These are phyloP conservation scores for Phytophthora sp. DNA, from an alignment of 352 stramenopile species.

Conservation along the genomic window DNA sequence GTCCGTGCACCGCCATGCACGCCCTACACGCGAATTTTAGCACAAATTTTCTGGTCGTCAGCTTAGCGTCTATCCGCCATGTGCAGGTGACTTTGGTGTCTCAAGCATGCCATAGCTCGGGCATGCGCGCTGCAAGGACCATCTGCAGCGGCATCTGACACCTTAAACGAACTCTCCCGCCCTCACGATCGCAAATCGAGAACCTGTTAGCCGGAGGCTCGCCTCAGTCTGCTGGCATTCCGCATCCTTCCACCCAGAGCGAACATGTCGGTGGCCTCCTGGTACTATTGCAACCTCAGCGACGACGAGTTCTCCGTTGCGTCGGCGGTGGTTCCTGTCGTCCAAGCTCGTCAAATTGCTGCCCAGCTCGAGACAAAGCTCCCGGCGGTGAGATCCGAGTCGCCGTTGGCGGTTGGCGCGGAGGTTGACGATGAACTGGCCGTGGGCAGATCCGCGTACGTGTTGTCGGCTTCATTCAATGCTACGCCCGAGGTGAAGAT, in stretches of 20 bases:
- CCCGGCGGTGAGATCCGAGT: not conserved
- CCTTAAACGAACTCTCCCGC: conserved; percentile 23
- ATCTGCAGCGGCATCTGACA: conserved; percentile 17
- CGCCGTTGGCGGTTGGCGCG: not conserved
- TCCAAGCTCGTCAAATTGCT: conserved; percentile 21
- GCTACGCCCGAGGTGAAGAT: not conserved
- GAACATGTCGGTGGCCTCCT: conserved; percentile 23
- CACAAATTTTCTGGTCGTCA: conserved; percentile 23
- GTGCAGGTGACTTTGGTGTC: conserved; percentile 24
- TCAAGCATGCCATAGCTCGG: conserved; percentile 6
- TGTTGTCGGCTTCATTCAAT: conserved; percentile 7
- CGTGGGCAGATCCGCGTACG: conserved; percentile 21
- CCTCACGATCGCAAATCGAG: conserved; percentile 23
- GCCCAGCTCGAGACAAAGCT: not conserved
- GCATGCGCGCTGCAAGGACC: not conserved
- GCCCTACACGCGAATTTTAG: conserved; percentile 13
- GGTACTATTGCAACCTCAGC: conserved; percentile 37
- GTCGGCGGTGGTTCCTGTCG: conserved; percentile 5
- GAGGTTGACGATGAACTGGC: conserved; percentile 25
- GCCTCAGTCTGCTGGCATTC: conserved; percentile 1
- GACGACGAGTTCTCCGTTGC: too few relatives aligned
- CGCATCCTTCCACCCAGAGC: conserved; percentile 3
- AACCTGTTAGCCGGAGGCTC: too few relatives aligned
- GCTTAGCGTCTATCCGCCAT: conserved; percentile 1
- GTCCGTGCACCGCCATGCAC: not conserved